Conservation (phyloP, 345 rosid species). For the Anacardium occidentale region DNA sequence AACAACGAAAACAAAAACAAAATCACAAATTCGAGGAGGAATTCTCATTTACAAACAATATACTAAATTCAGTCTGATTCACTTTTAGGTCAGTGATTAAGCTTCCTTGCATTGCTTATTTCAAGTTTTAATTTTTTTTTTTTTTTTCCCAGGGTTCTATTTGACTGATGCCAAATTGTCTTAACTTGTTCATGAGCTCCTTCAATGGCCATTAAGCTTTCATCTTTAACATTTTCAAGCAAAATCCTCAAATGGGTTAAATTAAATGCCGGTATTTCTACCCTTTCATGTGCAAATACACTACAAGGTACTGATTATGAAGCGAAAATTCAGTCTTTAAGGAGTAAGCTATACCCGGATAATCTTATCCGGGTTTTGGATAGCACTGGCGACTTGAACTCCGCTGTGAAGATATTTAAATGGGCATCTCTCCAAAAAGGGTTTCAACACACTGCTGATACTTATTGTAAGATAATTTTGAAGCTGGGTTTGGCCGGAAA, state of each 20-base stretch:
- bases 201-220: constrained; percentile 35
- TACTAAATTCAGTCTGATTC: not conserved
- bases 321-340: constrained; percentile 34
- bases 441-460: constrained; percentile 45
- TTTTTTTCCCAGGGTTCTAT: not conserved
- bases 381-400: constrained; percentile 30
- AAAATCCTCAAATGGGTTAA: constrained; percentile 30
- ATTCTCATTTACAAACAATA: not conserved
- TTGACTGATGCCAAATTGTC: not conserved
- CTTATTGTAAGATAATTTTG: constrained; percentile 44
- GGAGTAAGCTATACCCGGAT: constrained; percentile 38
- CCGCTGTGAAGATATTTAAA: constrained; percentile 50
- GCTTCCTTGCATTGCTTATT: not conserved
- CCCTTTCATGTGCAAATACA: constrained; percentile 31
- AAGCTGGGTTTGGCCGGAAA: constrained; percentile 54
- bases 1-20: not conserved
- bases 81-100: constrained; percentile 22
- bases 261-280: constrained; percentile 31
- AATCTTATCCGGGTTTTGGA: constrained; percentile 40
- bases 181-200: constrained; percentile 13
- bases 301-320: constrained; percentile 30
- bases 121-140: not conserved
- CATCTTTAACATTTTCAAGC: constrained; percentile 27
- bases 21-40: not conserved
- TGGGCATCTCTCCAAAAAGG: constrained; percentile 47